Evolutionary conservation across 371 early-diverging fungal genomes (phyloP), one percentile per base, ranked within the genome.

Genomic region (Mortierella polycephala): DNA sequence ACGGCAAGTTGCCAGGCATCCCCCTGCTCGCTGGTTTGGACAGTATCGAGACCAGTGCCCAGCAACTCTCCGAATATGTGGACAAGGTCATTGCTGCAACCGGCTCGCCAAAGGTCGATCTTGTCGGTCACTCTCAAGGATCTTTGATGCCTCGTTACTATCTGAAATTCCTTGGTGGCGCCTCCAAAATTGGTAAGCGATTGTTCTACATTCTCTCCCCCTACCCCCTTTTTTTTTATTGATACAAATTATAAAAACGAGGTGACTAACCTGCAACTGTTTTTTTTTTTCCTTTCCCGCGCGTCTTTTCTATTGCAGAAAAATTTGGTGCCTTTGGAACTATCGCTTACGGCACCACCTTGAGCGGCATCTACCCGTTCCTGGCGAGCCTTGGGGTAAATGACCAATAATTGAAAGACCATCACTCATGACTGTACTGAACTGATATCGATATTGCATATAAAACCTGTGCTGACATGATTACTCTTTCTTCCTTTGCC

Each of bases 41-140:
- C 64, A 67, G 59, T 50, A 81, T 81, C 23, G 81, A 81, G 51
- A 71, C 51, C 47, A 64, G 74, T 46, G 81, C 81, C 5, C 46
- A 12, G 14, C 59, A 81, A 56, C 51, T 81, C 40, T 64, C 74
- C 9, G 51, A 60, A 7, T 81, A 74, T 60, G 64, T 81, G 30
- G 81, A 81, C 68, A 74, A 74, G 68, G 81, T 81, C 23, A 18
- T 81, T 6, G 47, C 52, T 11, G 54, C 81, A 16, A 81, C 81
- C 63, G 52, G 52, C 51, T n/a, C 71, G 18, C 64, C 70, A 64
- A 67, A 81, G 81, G 75, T 74, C n/a, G 64, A 81, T 57, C 20
- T 81, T 11, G 55, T 81, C 2, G 81, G 81, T 11, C 81, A 81
- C 55, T 74, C 74, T 11, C 68, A 81, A 55, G 80, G 79, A 41